Base-by-base conservation (phyloP, 164 flowering plant species). In the Paratinospora sagittata region DNA sequence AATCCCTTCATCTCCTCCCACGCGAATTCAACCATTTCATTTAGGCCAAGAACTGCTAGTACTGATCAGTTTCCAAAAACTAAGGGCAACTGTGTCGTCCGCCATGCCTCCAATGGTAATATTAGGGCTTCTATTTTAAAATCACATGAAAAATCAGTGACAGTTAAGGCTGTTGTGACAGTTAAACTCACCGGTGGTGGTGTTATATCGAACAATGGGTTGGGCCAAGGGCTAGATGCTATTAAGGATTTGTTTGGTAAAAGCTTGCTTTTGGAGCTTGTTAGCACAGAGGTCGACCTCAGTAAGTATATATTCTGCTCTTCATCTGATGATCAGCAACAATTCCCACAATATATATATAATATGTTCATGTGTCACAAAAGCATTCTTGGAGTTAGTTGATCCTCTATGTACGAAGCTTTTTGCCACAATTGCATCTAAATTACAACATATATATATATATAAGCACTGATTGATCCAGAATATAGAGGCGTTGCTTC, bases 221-320 rank as follows among this genome's bases (percentile, higher is more conserved):
- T 73, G 24, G 39, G 24, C 49, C 57, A 62, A 4, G 74, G 66
- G 24, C 70, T 74, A 4, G 75, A 74, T 34, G 73, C 27, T 14
- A 55, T 78, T 8, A 37, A 63, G 1, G 77, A 78, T 45, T 45
- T 78, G 74, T 36, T 74, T n/a, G 91, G 92, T 1, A 85, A 74
- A 80, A 13, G 88, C 1, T 69, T 89, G 2, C 76, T 72, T 24
- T 65, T 91, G 72, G 97, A 88, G 80, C 89, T 91, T 30, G 85
- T 88, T 26, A 87, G 94, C 60, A 33, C 85, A 0, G 83, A 88
- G 76, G 78, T 87, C 36, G 89, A 89, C 24, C 84, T 88, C 17
- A 67, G 97, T 91, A 82, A 82, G 90, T 72, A 57, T 57, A 47
- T 27, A 17, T 69, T n/a, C n/a, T n/a, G n/a, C n/a, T n/a, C n/a